Conservation (phyloP, 805 yeast species). For the Schwanniomyces vanrijiae region DNA sequence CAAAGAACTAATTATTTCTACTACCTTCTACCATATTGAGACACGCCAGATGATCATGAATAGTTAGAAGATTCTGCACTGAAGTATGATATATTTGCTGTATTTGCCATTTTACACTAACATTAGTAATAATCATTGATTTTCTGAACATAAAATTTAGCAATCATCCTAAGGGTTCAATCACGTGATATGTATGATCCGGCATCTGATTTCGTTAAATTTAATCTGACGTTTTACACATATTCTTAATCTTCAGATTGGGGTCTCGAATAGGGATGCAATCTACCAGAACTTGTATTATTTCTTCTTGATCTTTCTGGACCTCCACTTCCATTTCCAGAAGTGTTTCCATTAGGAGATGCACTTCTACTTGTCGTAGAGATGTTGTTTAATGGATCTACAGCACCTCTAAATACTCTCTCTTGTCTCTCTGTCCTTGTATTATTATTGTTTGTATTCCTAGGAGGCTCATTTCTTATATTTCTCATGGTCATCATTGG, state of each 20-base stretch:
- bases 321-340: slow-evolving; percentile 12
- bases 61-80: not conserved
- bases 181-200: not conserved
- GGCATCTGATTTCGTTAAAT: not conserved
- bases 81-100: not conserved
- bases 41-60: not conserved
- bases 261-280: slow-evolving; percentile 22
- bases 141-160: not conserved
- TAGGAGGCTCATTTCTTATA: slow-evolving; percentile 5
- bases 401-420: not conserved
- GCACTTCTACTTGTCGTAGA: not conserved
- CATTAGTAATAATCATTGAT: not conserved
- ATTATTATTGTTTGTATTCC: slow-evolving; percentile 3
- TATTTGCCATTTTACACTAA: not conserved
- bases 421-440: slow-evolving; percentile 1
- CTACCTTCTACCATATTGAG: not conserved
- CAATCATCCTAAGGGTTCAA: too few relatives aligned
- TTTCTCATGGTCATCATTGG: slow-evolving; percentile 3
- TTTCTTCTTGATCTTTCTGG: slow-evolving; percentile 18
- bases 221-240: not conserved
- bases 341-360: not conserved
- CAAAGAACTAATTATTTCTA: not conserved
- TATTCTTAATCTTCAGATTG: slow-evolving; percentile 5
- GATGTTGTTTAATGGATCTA: not conserved
- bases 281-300: slow-evolving; percentile 10